Evolutionary conservation across 2,329 filamentous ascomycete species (phyloP), one percentile per base, ranked within the genome.

Genomic region (Hypoxylon sp.): DNA sequence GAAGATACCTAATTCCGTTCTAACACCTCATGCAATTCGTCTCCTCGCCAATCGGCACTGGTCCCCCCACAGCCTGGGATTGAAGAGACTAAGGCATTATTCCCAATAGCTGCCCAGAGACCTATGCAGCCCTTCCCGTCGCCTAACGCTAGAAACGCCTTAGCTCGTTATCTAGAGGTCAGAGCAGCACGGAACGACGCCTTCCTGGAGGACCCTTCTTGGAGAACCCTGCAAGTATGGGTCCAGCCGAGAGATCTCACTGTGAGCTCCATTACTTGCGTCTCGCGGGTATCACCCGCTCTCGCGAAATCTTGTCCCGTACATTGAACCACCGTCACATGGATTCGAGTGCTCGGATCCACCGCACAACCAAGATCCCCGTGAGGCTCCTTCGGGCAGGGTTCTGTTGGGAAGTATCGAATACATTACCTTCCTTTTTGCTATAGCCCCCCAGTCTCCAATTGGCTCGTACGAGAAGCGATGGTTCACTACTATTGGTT

Each of bases 361-460:
- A 70, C 67, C 52, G 6, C 7, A 9, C 17, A 51, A 62, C 67
- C 67, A 55, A 67, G 67, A 67, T 70, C 67, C 67, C 63, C 34
- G 63, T 50, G 46, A 67, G 52, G 43, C 58, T 60, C 46, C 57
- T 55, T 52, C 23, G 30, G 21, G 60, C 63, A 5, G 64, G 67
- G 58, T 51, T 60, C 48, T 23, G 34, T 21, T 53, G 17, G n/a
- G 11, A 67, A 63, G 63, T 67, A 64, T 64, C 49, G 7, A 60
- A 65, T 69, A 64, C 57, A 43, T 68, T 68, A 58, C 51, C 52
- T 52, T 32, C 59, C 36, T 30, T 63, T 65, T 38, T 28, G 52
- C 43, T 55, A 48, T 63, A 60, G 49, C 46, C 23, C 56, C 55
- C 63, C 45, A 45, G 45, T 41, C 30, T 48, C 52, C 51, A 48